Conservation (phyloP, 768 basidiomycete genomes). For the Psilocybe sp. region DNA sequence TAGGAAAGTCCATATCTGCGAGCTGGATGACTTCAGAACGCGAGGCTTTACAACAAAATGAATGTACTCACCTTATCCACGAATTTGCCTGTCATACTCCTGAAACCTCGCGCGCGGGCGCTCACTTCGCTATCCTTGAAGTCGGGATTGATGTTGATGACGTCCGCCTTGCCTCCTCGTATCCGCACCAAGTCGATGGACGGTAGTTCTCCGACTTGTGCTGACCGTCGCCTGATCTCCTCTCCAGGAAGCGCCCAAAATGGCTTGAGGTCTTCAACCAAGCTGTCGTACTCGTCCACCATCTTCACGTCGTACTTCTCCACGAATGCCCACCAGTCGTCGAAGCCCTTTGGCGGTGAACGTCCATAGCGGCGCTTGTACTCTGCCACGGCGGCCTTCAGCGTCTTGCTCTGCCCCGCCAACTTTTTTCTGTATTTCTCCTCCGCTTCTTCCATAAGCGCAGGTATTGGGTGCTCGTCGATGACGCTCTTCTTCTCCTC, state of each 20-base stretch:
- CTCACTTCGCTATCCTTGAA: slow-evolving; percentile 68
- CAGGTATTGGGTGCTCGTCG: slow-evolving; percentile 74
- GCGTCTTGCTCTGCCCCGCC: slow-evolving; percentile 72
- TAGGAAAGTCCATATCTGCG: slow-evolving; percentile 92
- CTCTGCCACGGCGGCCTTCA: slow-evolving; percentile 75
- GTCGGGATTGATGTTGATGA: slow-evolving; percentile 57
- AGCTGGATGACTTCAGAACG: slow-evolving; percentile 41
- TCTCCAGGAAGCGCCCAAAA: slow-evolving; percentile 76
- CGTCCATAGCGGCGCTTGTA: slow-evolving; percentile 78
- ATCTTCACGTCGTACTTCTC: slow-evolving; percentile 69
- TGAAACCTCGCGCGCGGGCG: slow-evolving; percentile 76
- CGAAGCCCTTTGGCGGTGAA: slow-evolving; percentile 87
- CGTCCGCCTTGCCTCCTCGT: slow-evolving; percentile 54
- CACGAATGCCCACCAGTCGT: slow-evolving; percentile 85
- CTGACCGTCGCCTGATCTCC: slow-evolving; percentile 65
- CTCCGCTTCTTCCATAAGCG: slow-evolving; percentile 83
- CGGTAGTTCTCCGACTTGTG: slow-evolving; percentile 72
- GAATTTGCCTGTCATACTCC: slow-evolving; percentile 72
- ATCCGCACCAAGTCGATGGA: slow-evolving; percentile 88
- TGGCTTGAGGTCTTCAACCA: slow-evolving; percentile 78
- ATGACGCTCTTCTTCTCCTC: slow-evolving; percentile 18
- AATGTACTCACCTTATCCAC: slow-evolving; percentile 47
- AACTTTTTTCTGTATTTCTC: slow-evolving; percentile 64
- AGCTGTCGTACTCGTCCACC: slow-evolving; percentile 85
- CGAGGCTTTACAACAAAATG: neutral